Conservation (phyloP, 331 rosid species). For the Ulmus americana region DNA sequence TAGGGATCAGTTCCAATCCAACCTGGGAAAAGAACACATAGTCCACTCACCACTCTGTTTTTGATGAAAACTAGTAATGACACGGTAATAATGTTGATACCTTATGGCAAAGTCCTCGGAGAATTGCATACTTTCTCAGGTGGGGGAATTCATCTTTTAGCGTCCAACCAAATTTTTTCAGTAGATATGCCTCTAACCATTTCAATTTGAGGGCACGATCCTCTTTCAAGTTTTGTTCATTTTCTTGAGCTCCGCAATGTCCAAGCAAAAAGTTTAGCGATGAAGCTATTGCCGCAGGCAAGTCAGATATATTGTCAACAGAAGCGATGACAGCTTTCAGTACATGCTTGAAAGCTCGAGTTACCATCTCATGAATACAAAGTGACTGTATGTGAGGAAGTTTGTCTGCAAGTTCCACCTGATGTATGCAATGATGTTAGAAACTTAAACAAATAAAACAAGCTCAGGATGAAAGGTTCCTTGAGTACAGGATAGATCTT, state of each 20-base stretch:
- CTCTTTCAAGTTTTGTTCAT: slow-evolving; percentile 32
- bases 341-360: slow-evolving; percentile 87
- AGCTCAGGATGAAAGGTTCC: background rate
- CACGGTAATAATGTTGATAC: slow-evolving; percentile 25
- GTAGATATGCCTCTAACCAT: slow-evolving; percentile 52
- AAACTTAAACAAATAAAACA: slow-evolving; percentile 9
- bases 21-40: slow-evolving; percentile 38
- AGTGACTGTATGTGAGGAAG: slow-evolving; percentile 96
- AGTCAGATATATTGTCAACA: slow-evolving; percentile 42
- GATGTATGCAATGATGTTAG: slow-evolving; percentile 30
- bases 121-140: slow-evolving; percentile 70
- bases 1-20: slow-evolving; percentile 77
- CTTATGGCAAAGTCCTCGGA: slow-evolving; percentile 91
- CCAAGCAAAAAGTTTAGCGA: slow-evolving; percentile 72
- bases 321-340: slow-evolving; percentile 67
- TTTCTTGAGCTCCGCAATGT: slow-evolving; percentile 38
- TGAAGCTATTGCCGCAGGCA: slow-evolving; percentile 59
- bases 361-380: slow-evolving; percentile 93
- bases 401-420: slow-evolving; percentile 84
- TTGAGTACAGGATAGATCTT: no score
- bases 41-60: slow-evolving; percentile 10
- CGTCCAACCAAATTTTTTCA: slow-evolving; percentile 68
- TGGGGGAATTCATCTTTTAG: slow-evolving; percentile 66
- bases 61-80: slow-evolving; percentile 1
- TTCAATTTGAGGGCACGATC: slow-evolving; percentile 51